These are phyloP conservation scores for Uronychia setigera DNA, from an alignment of 73 alveolate genomes.

Conservation along the genomic window DNA sequence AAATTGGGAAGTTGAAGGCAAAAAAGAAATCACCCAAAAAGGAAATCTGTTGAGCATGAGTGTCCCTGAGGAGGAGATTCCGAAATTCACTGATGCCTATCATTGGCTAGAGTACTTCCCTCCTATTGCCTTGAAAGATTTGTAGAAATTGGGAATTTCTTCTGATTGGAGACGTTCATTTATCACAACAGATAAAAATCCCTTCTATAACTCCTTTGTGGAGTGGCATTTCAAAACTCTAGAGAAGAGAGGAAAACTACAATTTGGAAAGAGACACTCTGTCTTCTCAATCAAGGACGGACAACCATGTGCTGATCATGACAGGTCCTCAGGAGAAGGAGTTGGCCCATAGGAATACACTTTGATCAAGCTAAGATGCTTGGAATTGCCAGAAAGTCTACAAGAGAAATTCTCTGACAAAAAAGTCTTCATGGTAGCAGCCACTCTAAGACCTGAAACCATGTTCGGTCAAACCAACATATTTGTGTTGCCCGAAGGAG, in stretches of 20 bases:
- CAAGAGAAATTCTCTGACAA: slow-evolving; percentile 74
- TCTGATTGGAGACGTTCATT: slow-evolving; percentile 97
- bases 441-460: slow-evolving; percentile 99
- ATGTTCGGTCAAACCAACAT: slow-evolving; percentile 99
- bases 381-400: slow-evolving; percentile 71
- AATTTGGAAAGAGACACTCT: slow-evolving; percentile 92
- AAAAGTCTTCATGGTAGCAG: slow-evolving; percentile 93
- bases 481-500: slow-evolving; percentile 95
- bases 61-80: slow-evolving; percentile 76
- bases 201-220: slow-evolving; percentile 94
- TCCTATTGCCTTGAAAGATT: slow-evolving; percentile 85
- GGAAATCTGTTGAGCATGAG: slow-evolving; percentile 44
- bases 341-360: slow-evolving; percentile 98
- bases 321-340: slow-evolving; percentile 94
- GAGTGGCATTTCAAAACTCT: slow-evolving; percentile 78
- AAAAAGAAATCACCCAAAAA: slow-evolving; percentile 23
- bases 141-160: slow-evolving; percentile 86
- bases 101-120: slow-evolving; percentile 97
- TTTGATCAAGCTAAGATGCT: slow-evolving; percentile 81
- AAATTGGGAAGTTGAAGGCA: neutral
- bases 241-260: slow-evolving; percentile 66
- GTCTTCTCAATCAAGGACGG: slow-evolving; percentile 88
- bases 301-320: slow-evolving; percentile 99
- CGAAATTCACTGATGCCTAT: slow-evolving; percentile 85
- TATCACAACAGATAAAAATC: slow-evolving; percentile 96